phyloP scores from a whole-genome alignment of 2,329 filamentous ascomycete species.

The Drechslerella coelobrocha region DNA sequence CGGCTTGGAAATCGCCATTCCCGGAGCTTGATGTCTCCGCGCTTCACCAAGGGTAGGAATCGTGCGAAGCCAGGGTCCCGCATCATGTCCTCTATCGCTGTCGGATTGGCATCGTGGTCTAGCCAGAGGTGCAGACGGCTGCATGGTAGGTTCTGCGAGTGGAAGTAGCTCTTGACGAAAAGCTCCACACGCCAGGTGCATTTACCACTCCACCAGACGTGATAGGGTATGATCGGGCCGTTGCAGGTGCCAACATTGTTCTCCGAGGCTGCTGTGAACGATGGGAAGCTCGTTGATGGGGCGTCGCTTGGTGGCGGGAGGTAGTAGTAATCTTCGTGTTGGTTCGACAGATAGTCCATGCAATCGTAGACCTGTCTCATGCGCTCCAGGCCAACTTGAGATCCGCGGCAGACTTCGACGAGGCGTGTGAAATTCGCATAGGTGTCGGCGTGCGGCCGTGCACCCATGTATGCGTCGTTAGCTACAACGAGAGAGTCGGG shows the following conservation, averaged over 20 bases:
- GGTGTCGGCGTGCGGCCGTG: constrained; percentile 64
- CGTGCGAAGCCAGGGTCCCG: constrained; percentile 64
- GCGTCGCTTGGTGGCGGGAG: constrained; percentile 57
- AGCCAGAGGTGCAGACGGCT: constrained; percentile 65
- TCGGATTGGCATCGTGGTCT: constrained; percentile 63
- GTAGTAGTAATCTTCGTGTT: constrained; percentile 63
- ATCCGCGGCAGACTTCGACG: constrained; percentile 64
- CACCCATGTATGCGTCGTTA: constrained; percentile 64
- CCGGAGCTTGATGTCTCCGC: constrained; percentile 64
- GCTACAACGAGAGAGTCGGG: constrained; percentile 62
- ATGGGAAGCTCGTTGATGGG: constrained; percentile 57
- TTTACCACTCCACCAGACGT: constrained; percentile 66
- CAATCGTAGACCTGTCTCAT: constrained; percentile 65
- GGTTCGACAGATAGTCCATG: constrained; percentile 62
- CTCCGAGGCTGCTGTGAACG: constrained; percentile 57
- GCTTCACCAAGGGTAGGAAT: constrained; percentile 64
- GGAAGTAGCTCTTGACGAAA: constrained; percentile 66
- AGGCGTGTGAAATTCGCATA: constrained; percentile 64
- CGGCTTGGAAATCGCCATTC: constrained; percentile 65
- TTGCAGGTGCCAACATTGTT: constrained; percentile 62
- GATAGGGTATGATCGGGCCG: constrained; percentile 66
- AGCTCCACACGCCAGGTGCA: constrained; percentile 66
- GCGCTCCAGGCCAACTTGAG: constrained; percentile 64
- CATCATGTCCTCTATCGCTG: constrained; percentile 64
- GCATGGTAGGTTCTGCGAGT: constrained; percentile 66